Conservation (phyloP, 495 filamentous ascomycete genomes). For the Penicillium ucsense region DNA sequence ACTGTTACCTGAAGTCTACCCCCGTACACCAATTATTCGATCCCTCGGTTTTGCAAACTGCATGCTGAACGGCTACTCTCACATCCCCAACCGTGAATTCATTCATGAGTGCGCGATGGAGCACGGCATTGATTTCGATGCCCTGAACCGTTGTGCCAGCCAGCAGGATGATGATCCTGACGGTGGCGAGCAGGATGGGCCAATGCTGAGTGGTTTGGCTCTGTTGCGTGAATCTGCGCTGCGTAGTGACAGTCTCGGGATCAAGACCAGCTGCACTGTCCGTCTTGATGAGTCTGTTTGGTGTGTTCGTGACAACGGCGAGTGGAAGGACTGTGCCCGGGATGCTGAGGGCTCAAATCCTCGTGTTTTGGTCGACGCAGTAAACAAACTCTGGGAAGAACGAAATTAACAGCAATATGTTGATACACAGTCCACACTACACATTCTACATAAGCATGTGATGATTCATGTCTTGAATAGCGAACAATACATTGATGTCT, state of each 20-base stretch:
- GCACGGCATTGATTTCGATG: slow-evolving; percentile 76
- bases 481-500: too few relatives aligned
- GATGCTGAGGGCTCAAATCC: slow-evolving; percentile 48
- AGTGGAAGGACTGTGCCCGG: slow-evolving; percentile 69
- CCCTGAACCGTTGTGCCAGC: slow-evolving; percentile 69
- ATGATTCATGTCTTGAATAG: too few relatives aligned
- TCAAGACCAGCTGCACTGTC: slow-evolving; percentile 81
- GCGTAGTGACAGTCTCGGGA: slow-evolving; percentile 54
- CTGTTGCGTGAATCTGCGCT: slow-evolving; percentile 71
- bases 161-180: slow-evolving; percentile 36
- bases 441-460: too few relatives aligned
- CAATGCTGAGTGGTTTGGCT: slow-evolving; percentile 39
- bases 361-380: slow-evolving; percentile 62
- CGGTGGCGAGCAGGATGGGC: slow-evolving; percentile 48
- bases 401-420: slow-evolving; percentile 13
- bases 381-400: slow-evolving; percentile 42
- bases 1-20: slow-evolving; percentile 17
- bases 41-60: slow-evolving; percentile 90
- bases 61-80: slow-evolving; percentile 56
- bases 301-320: slow-evolving; percentile 71
- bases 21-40: slow-evolving; percentile 61
- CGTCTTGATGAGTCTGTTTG: slow-evolving; percentile 66
- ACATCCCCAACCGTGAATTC: slow-evolving; percentile 64
- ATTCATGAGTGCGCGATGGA: slow-evolving; percentile 80
- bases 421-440: not conserved